Evolutionary conservation across 192 early-diverging fungal species (phyloP), one percentile per base, ranked within the genome.

Genomic region (Powellomyces hirtus): DNA sequence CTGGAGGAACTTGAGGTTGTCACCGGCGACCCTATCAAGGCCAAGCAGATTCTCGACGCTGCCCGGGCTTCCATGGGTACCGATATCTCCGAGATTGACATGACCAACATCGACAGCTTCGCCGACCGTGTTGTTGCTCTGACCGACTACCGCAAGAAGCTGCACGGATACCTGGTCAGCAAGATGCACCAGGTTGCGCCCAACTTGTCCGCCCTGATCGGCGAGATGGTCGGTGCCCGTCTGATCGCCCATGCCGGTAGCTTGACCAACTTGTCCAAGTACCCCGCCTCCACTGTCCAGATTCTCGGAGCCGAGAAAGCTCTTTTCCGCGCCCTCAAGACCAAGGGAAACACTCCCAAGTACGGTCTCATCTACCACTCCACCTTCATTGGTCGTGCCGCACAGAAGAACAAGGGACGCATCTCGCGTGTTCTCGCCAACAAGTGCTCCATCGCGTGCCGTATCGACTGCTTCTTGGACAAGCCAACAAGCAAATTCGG

Each of bases 271-370:
- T 81, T 99, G 70, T 90, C 93, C 76, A 99, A 99, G 85, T 90
- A 93, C 78, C 98, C 98, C 31, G 96, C 96, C 55, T 93, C 91
- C 46, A 99, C 98, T 59, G 91, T 99, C 64, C 98, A 99, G 84
- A 98, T 99, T 63, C 88, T 99, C 20, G 98, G 98, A 78, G 98
- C 98, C 36, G 98, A 99, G 82, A 99, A 99, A 89, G 98, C 98
- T n/a, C 89, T 99, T 30, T 99, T 99, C 91, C 42, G 91, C 10
- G 97, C 97, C 31, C 84, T 99, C 67, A 99, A 99, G 86, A 98
- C 95, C 52, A 85, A 87, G 53, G 94, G 94, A 51, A 97, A 99
- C 82, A 99, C 97, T 1, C 97, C 95, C 76, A 99, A 99, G 77
- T 99, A 99, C 72, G 97, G 97, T 78, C 85, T 99, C 36, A 95